phyloP scores from a whole-genome alignment of 371 early-diverging fungal species.

The Synchytrium microbalum region DNA sequence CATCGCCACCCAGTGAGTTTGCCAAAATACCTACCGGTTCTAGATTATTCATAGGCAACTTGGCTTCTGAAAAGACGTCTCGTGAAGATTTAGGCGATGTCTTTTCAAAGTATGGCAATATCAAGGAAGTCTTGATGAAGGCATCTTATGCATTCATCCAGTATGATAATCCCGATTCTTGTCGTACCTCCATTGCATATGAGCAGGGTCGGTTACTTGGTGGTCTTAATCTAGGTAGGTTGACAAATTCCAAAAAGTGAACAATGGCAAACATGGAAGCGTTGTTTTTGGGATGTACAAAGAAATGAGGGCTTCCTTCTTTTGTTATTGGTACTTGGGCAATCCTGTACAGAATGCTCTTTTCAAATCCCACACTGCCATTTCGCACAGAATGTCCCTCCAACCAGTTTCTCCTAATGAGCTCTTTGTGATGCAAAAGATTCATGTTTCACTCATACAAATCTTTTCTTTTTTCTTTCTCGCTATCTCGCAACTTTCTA shows the following conservation, averaged over 20 bases:
- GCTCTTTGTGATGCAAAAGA: too few relatives aligned
- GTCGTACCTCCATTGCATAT: slow-evolving; percentile 22
- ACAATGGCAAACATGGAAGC: not conserved
- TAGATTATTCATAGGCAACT: slow-evolving; percentile 39
- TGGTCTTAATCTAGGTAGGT: slow-evolving; percentile 31
- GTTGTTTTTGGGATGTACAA: not conserved
- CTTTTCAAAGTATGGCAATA: slow-evolving; percentile 38
- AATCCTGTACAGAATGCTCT: not conserved
- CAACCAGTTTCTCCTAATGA: too few relatives aligned
- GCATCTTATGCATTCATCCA: slow-evolving; percentile 39
- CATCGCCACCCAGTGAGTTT: slow-evolving; percentile 15
- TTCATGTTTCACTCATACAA: too few relatives aligned
- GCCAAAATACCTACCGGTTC: slow-evolving; percentile 22
- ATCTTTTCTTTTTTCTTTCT: too few relatives aligned
- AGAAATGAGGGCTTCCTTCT: slow-evolving; percentile 1
- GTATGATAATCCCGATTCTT: slow-evolving; percentile 29
- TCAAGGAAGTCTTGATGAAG: slow-evolving; percentile 38
- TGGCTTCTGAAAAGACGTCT: slow-evolving; percentile 31
- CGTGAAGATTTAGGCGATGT: slow-evolving; percentile 31
- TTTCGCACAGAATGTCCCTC: not conserved
- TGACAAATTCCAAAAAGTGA: not conserved
- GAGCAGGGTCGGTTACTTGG: slow-evolving; percentile 28
- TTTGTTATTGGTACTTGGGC: slow-evolving; percentile 5
- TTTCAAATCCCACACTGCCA: not conserved
- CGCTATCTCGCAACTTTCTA: not conserved